Percentiles rank a stretch among this genome's conserved stretches.
Conservation (phyloP, 2,329 filamentous ascomycete species). For the Arthrobotrys megalospora region DNA sequence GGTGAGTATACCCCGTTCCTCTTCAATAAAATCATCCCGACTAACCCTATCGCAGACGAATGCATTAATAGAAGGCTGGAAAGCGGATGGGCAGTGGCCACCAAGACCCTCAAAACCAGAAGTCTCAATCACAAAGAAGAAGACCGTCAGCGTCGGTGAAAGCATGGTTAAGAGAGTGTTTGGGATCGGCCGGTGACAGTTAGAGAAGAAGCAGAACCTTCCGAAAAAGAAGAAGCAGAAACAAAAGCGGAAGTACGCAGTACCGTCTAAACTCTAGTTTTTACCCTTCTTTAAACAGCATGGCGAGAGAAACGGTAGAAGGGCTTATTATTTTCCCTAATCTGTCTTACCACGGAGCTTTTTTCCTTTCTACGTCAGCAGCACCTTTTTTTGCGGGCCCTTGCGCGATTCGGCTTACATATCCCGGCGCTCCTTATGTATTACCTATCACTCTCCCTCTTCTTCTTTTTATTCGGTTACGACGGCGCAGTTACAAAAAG, state of each 20-base stretch:
- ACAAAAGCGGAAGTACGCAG: conserved; percentile 1
- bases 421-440: conserved; percentile 10
- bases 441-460: neutral
- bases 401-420: conserved; percentile 11
- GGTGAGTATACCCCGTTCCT: conserved; percentile 28
- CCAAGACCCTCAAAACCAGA: conserved; percentile 62
- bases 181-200: conserved; percentile 57
- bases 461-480: neutral
- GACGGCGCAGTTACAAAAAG: conserved; percentile 10
- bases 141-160: conserved; percentile 50
- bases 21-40: neutral
- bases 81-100: conserved; percentile 64
- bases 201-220: conserved; percentile 6
- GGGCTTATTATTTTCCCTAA: neutral
- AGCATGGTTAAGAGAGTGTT: conserved; percentile 60
- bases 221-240: neutral
- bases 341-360: neutral
- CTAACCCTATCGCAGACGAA: conserved; percentile 47
- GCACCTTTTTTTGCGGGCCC: neutral
- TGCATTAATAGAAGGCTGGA: conserved; percentile 64
- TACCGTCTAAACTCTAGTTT: conserved; percentile 15
- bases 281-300: neutral
- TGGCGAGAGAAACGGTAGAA: neutral
- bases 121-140: conserved; percentile 62
- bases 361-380: conserved; percentile 5